A percentile compares a stretch with the other conserved stretches of the same genome.
Evolutionary conservation across 495 filamentous ascomycete species (phyloP).

Genomic region (Immersiella caudata): DNA sequence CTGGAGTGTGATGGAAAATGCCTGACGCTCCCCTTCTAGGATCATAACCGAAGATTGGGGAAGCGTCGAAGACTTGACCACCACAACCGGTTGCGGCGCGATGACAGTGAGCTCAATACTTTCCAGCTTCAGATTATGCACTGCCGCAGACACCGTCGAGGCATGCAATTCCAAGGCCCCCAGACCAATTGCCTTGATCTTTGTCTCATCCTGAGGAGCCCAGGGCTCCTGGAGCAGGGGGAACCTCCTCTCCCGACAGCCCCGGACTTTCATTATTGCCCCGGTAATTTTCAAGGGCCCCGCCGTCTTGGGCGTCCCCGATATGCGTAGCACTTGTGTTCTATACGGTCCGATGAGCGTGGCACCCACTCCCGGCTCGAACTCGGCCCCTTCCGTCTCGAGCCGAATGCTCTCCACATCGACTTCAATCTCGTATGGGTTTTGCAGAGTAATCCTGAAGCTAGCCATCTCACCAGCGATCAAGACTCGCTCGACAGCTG

Average conservation of each 20-base stretch:
- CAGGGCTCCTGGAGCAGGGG: constrained; percentile 78
- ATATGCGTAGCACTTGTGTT: constrained; percentile 74
- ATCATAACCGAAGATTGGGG: constrained; percentile 89
- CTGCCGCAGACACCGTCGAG: constrained; percentile 35
- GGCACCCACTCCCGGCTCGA: constrained; percentile 65
- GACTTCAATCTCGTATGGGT: constrained; percentile 90
- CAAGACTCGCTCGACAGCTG: constrained; percentile 63
- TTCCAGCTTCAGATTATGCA: constrained; percentile 47
- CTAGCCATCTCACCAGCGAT: constrained; percentile 74
- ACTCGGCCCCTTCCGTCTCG: constrained; percentile 68
- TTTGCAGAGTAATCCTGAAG: constrained; percentile 84
- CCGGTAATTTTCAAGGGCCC: constrained; percentile 76
- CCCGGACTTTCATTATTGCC: constrained; percentile 74
- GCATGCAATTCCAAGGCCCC: constrained; percentile 55
- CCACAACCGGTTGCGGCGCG: constrained; percentile 71
- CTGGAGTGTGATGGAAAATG: constrained; percentile 77
- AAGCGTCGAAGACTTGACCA: constrained; percentile 74
- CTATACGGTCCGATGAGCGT: constrained; percentile 76
- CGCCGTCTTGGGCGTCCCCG: constrained; percentile 64
- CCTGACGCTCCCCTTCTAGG: constrained; percentile 78
- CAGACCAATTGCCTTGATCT: constrained; percentile 74
- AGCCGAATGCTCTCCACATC: constrained; percentile 83
- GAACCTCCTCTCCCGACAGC: constrained; percentile 81
- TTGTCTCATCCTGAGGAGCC: constrained; percentile 69
- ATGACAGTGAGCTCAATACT: constrained; percentile 70